Conservation (phyloP, 2,329 filamentous ascomycete genomes). For the Ilyonectria robusta region DNA sequence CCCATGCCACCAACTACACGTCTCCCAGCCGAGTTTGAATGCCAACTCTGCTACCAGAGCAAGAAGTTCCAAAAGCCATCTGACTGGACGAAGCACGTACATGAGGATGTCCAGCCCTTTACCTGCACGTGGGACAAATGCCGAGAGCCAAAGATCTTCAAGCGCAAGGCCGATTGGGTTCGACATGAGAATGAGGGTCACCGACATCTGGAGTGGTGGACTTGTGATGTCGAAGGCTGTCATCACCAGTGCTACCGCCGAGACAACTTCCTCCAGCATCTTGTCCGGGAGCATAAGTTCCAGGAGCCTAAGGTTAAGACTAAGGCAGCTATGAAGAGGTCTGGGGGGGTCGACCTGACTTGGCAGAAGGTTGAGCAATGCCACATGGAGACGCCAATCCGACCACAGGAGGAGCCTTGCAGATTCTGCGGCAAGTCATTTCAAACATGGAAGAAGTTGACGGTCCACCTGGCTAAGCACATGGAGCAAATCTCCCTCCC, state of each 20-base stretch:
- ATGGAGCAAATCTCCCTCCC: slow-evolving; percentile 94
- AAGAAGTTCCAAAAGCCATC: slow-evolving; percentile 93
- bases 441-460: slow-evolving; percentile 91
- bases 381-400: slow-evolving; percentile 76
- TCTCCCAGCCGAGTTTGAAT: slow-evolving; percentile 91
- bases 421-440: slow-evolving; percentile 88
- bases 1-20: slow-evolving; percentile 83
- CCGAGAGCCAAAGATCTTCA: slow-evolving; percentile 90
- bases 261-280: slow-evolving; percentile 93
- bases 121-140: slow-evolving; percentile 92
- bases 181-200: slow-evolving; percentile 94
- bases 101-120: slow-evolving; percentile 93
- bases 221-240: slow-evolving; percentile 85
- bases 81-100: slow-evolving; percentile 97
- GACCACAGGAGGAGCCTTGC: slow-evolving; percentile 83
- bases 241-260: slow-evolving; percentile 87
- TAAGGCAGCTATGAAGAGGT: slow-evolving; percentile 76
- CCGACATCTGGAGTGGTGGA: slow-evolving; percentile 92
- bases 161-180: slow-evolving; percentile 96
- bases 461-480: slow-evolving; percentile 92
- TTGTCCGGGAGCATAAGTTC: slow-evolving; percentile 92
- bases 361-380: slow-evolving; percentile 86
- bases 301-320: slow-evolving; percentile 85
- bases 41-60: slow-evolving; percentile 85
- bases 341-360: slow-evolving; percentile 72